phyloP scores from a whole-genome alignment of 768 basidiomycete species.

The Mycena epipterygia region DNA sequence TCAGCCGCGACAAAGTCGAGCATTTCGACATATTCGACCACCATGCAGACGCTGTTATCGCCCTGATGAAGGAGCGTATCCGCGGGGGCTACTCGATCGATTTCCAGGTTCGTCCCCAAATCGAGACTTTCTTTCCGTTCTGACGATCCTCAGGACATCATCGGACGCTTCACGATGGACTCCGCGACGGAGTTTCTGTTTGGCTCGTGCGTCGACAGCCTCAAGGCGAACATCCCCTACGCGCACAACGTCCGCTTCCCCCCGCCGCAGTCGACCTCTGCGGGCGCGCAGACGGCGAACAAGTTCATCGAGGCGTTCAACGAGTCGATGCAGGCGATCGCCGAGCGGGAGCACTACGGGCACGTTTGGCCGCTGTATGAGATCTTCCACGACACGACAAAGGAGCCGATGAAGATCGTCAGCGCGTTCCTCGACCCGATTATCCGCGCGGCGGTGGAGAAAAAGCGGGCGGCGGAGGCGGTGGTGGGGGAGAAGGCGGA shows the following conservation, averaged over 20 bases:
- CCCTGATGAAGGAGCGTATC: conserved; percentile 56
- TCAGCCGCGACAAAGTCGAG: conserved; percentile 65
- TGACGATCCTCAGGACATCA: conserved; percentile 55
- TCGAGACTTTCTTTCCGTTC: background rate
- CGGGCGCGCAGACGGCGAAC: conserved; percentile 41
- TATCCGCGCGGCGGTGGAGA: conserved; percentile 59
- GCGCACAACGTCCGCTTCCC: conserved; percentile 50
- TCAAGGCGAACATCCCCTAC: conserved; percentile 63
- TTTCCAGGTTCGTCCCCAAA: conserved; percentile 57
- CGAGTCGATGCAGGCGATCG: conserved; percentile 57
- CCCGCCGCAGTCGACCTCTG: conserved; percentile 27
- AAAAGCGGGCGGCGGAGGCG: conserved; percentile 44
- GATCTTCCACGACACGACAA: conserved; percentile 63
- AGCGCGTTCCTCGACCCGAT: conserved; percentile 70
- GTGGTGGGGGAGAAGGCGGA: conserved; percentile 33
- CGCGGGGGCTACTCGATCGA: conserved; percentile 65
- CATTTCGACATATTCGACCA: conserved; percentile 69
- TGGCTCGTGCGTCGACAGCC: conserved; percentile 60
- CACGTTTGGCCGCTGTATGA: conserved; percentile 66
- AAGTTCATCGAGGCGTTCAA: conserved; percentile 65
- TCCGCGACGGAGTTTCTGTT: conserved; percentile 73
- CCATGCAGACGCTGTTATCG: conserved; percentile 62
- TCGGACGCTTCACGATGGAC: conserved; percentile 71
- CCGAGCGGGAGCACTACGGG: conserved; percentile 57
- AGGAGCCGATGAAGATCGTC: conserved; percentile 61